Conservation (phyloP, 306 rosid species). For the Cucumis cinereus region DNA sequence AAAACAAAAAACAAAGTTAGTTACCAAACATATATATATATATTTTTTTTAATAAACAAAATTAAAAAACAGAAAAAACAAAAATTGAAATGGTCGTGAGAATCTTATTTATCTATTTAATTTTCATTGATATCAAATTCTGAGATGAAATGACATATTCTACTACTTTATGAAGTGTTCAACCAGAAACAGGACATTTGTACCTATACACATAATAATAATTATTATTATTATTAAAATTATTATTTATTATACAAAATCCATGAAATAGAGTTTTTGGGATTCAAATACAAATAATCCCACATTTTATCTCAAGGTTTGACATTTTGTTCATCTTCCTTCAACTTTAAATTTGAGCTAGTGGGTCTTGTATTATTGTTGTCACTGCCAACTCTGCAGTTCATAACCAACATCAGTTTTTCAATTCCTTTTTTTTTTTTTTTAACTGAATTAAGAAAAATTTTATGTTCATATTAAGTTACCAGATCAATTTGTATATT, state of each 20-base stretch:
- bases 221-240: too few relatives aligned
- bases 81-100: too few relatives aligned
- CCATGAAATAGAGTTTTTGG: neutral
- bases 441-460: neutral
- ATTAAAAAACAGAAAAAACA: too few relatives aligned
- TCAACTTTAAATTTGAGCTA: neutral
- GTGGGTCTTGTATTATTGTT: neutral
- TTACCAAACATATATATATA: too few relatives aligned
- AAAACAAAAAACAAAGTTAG: too few relatives aligned
- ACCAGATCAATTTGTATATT: neutral
- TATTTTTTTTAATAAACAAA: too few relatives aligned
- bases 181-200: neutral
- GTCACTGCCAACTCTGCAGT: neutral
- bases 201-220: neutral
- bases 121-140: slow-evolving; percentile 2
- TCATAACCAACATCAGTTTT: neutral
- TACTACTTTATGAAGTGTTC: neutral
- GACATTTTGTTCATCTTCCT: neutral
- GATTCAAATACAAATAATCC: neutral
- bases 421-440: neutral
- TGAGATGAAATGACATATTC: neutral
- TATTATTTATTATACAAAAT: neutral
- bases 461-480: neutral
- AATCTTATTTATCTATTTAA: too few relatives aligned
- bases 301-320: neutral